Conservation (phyloP, 352 stramenopile species). For the Plasmopara viticola region DNA sequence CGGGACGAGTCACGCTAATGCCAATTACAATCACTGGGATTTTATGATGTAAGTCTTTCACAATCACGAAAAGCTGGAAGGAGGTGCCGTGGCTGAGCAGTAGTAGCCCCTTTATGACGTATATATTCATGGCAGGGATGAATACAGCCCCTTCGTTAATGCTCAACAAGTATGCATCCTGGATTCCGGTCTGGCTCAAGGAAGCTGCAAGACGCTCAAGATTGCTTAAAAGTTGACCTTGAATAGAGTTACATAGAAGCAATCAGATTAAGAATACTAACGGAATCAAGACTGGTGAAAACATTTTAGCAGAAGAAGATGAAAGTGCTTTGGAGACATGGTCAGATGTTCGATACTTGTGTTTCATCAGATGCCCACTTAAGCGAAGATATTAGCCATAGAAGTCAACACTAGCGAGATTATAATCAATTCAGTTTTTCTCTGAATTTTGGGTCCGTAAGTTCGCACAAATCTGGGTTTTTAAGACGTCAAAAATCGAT, state of each 20-base stretch:
- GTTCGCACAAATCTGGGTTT: not conserved
- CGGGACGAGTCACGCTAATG: not conserved
- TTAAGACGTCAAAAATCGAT: not conserved
- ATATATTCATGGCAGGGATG: conserved; percentile 3
- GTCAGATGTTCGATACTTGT: not conserved
- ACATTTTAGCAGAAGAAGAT: not conserved
- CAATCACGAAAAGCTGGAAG: not conserved
- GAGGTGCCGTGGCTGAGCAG: not conserved
- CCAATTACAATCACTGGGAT: not conserved
- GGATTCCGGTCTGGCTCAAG: not conserved
- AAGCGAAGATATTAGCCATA: not conserved
- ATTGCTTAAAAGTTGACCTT: not conserved
- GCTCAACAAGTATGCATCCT: conserved; percentile 3
- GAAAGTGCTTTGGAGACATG: not conserved
- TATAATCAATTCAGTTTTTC: not conserved
- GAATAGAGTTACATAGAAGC: not conserved
- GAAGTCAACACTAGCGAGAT: not conserved
- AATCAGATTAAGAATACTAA: not conserved
- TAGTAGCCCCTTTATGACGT: not conserved
- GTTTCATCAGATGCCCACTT: not conserved
- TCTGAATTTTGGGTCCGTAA: not conserved
- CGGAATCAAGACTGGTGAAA: not conserved
- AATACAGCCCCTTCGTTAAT: conserved; percentile 4
- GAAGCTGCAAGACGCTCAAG: not conserved
- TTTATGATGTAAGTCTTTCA: not conserved